Conservation (phyloP, 208 protist species). For the Endotrypanum monterogeii region DNA sequence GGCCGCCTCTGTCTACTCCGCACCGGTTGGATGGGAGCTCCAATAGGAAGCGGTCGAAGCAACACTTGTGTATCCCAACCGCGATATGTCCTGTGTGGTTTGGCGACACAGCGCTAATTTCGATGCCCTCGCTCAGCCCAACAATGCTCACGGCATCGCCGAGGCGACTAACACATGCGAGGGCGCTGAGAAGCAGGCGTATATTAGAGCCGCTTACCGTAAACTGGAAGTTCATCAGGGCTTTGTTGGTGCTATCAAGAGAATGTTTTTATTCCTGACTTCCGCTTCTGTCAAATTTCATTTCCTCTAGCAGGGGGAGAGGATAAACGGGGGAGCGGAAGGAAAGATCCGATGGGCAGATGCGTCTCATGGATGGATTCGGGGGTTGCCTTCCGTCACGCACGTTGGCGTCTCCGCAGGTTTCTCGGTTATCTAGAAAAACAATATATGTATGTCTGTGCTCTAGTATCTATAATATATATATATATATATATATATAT, state of each 20-base stretch:
- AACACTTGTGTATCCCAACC: constrained; percentile 25
- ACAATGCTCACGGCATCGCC: constrained; percentile 47
- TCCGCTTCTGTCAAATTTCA: constrained; percentile 7
- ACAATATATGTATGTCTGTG: no score
- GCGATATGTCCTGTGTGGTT: constrained; percentile 41
- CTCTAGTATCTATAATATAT: no score
- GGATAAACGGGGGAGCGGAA: not conserved
- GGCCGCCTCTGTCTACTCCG: not conserved
- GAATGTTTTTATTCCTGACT: not conserved
- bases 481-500: not conserved
- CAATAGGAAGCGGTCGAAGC: constrained; percentile 40
- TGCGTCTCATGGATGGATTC: no score
- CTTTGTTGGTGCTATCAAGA: not conserved
- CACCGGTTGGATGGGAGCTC: not conserved
- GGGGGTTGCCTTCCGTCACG: no score
- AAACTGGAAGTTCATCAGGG: constrained; percentile 47
- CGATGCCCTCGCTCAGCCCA: constrained; percentile 35
- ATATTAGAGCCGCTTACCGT: constrained; percentile 40
- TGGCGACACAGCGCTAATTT: constrained; percentile 40
- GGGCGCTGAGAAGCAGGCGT: constrained; percentile 44
- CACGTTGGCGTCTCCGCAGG: no score
- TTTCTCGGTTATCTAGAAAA: no score
- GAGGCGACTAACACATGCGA: constrained; percentile 40
- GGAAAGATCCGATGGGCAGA: not conserved
- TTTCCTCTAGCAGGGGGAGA: not conserved